Evolutionary conservation across 2,329 filamentous ascomycete species (phyloP), one percentile per base, ranked within the genome.

Genomic region (Thermothelomyces thermophilus): DNA sequence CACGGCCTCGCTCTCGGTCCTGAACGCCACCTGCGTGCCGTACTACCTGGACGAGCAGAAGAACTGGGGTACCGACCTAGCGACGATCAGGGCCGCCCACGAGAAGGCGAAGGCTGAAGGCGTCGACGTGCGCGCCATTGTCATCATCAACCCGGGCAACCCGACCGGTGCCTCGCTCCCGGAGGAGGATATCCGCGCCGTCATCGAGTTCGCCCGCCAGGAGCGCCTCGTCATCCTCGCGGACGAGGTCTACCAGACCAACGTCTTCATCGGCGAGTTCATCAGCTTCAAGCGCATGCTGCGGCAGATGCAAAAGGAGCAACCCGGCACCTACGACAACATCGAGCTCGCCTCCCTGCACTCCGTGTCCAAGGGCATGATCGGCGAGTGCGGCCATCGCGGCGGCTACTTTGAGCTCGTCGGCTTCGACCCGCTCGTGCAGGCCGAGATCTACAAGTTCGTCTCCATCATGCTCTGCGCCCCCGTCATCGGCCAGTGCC

Each of bases 221-320:
- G 82, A 96, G 75, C 82, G 84, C 60, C 78, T 98, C 22, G 90
- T 97, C 49, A 76, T 97, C 58, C 80, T 98, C 63, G 93, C 93
- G 46, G 93, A 98, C 64, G 93, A 98, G 70, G 93, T 98, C 33
- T 98, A 98, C 80, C 93, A 98, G 73, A 97, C 93, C 65, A 98
- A 98, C 70, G 87, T 98, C 61, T 98, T 98, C 72, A 74, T 86
- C 55, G 93, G 93, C 68, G 78, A 91, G 67, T 98, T 98, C 75
- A 82, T 87, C 72, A 94, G 87, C 63, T 97, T 98, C 84, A 97
- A 97, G 75, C 83, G 86, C 62, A 83, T 85, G 35, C 80, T 98
- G 44, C 82, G 90, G 56, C 77, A 85, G 60, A 73, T 97, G 62
- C 91, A 97, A 69, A 75, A 84, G 67, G 79, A 84, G 64, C 70